A percentile compares a stretch with the other conserved stretches of the same genome.
Evolutionary conservation across 1,284 basidiomycete genomes (phyloP).

Genomic region (Ceratorhiza oryzae-sativae): DNA sequence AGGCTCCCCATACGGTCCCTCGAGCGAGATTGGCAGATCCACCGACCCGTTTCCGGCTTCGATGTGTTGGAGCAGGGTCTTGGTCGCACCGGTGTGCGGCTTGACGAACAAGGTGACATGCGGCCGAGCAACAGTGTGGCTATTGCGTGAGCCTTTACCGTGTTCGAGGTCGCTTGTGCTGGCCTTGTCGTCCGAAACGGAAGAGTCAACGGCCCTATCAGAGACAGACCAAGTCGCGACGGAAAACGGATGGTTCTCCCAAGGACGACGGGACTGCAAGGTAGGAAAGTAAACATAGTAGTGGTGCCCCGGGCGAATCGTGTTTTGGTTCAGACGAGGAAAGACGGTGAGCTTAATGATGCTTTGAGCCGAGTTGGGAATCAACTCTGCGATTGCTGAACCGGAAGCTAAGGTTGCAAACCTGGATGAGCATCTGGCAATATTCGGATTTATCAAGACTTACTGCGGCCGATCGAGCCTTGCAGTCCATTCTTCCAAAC

Average conservation of each 20-base stretch:
- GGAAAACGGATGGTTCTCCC: conserved; percentile 37
- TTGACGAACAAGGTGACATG: conserved; percentile 19
- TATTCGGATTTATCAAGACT: too few species aligned
- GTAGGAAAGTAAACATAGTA: conserved; percentile 22
- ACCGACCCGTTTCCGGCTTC: background rate
- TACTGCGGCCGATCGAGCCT: background rate
- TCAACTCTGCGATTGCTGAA: background rate
- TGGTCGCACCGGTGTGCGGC: conserved; percentile 1
- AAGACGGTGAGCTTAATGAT: conserved; percentile 23
- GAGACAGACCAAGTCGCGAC: conserved; percentile 16
- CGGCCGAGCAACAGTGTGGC: background rate
- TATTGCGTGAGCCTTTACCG: background rate
- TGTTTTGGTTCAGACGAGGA: conserved; percentile 5
- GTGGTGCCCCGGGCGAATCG: conserved; percentile 1
- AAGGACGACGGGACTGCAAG: conserved; percentile 21
- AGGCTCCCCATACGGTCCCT: conserved; percentile 32
- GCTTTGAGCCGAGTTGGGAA: background rate
- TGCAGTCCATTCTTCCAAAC: conserved; percentile 12
- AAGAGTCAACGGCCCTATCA: background rate
- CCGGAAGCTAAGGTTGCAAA: background rate
- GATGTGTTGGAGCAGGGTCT: background rate
- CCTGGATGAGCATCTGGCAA: too few species aligned
- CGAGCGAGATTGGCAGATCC: conserved; percentile 12
- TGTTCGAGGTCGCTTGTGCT: conserved; percentile 1
- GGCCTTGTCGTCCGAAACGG: background rate